phyloP scores from a whole-genome alignment of 2,329 filamentous ascomycete species.

The Ampelomyces quisqualis region DNA sequence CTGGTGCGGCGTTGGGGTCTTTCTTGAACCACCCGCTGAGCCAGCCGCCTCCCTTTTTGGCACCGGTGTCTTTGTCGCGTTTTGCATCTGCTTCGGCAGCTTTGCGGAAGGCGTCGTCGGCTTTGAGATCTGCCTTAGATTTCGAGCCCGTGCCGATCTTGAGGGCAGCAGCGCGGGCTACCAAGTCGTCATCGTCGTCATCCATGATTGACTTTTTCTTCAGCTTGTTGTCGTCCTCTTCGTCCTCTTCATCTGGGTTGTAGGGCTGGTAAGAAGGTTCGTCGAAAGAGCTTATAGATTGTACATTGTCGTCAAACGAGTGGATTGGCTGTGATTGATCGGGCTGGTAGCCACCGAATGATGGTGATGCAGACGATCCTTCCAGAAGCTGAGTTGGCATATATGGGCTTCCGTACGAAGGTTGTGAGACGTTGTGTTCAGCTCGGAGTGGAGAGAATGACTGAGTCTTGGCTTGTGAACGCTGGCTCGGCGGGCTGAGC shows the following conservation, averaged over 20 bases:
- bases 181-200: conserved; percentile 71
- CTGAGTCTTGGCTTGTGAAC: conserved; percentile 29
- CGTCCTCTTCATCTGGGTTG: conserved; percentile 53
- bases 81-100: conserved; percentile 73
- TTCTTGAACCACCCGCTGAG: conserved; percentile 83
- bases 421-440: conserved; percentile 24
- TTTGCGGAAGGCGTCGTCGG: conserved; percentile 81
- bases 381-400: conserved; percentile 29
- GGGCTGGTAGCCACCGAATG: conserved; percentile 32
- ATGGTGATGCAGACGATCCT: conserved; percentile 21
- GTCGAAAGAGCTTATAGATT: conserved; percentile 31
- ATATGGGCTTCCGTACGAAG: conserved; percentile 35
- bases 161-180: conserved; percentile 53
- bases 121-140: conserved; percentile 64
- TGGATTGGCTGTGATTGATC: conserved; percentile 18
- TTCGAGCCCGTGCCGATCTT: conserved; percentile 45
- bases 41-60: conserved; percentile 67
- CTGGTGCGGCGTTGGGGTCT: conserved; percentile 61
- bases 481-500: conserved; percentile 31
- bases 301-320: conserved; percentile 36
- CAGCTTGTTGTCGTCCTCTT: conserved; percentile 44
- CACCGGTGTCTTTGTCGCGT: conserved; percentile 49
- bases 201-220: conserved; percentile 73
- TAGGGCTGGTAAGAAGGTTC: conserved; percentile 50
- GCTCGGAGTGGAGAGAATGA: conserved; percentile 37